Evolutionary conservation across 345 rosid genomes (phyloP).

Genomic region (Brassica cretica): DNA sequence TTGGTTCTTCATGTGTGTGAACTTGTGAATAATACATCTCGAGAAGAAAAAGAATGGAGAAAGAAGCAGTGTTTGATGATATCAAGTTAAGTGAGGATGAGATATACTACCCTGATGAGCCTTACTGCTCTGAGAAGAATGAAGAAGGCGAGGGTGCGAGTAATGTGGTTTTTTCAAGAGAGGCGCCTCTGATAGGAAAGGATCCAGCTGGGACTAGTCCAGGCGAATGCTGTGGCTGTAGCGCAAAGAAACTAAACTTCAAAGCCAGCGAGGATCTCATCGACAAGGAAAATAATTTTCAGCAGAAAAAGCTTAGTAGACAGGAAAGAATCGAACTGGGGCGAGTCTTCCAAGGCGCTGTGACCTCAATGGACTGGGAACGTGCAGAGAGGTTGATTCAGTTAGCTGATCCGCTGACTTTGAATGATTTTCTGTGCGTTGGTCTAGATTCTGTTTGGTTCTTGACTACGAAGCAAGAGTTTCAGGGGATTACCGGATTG

Average conservation of each 20-base stretch:
- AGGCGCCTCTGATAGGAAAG: constrained; percentile 53
- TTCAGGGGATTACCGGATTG: constrained; percentile 64
- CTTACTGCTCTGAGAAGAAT: constrained; percentile 39
- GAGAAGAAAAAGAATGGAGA: constrained; percentile 9
- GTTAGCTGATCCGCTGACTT: constrained; percentile 78
- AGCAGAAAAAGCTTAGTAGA: constrained; percentile 61
- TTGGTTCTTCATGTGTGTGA: neutral
- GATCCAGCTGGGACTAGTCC: constrained; percentile 46
- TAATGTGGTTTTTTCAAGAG: constrained; percentile 61
- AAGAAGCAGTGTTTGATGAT: constrained; percentile 10
- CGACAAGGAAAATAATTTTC: constrained; percentile 47
- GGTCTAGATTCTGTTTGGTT: constrained; percentile 92
- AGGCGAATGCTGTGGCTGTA: constrained; percentile 51
- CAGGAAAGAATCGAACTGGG: constrained; percentile 81
- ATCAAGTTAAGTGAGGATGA: constrained; percentile 30
- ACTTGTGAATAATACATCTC: neutral
- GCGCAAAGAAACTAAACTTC: constrained; percentile 46
- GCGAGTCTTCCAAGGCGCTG: constrained; percentile 70
- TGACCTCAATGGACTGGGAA: constrained; percentile 87
- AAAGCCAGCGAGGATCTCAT: constrained; percentile 52
- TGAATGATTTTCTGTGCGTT: constrained; percentile 87
- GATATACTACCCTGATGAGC: constrained; percentile 25
- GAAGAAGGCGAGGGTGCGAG: constrained; percentile 67
- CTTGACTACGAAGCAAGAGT: constrained; percentile 70
- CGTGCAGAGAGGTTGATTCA: constrained; percentile 72